Evolutionary conservation across 805 yeast genomes (phyloP).

Genomic region (Vanderwaltozyma yarrowii): DNA sequence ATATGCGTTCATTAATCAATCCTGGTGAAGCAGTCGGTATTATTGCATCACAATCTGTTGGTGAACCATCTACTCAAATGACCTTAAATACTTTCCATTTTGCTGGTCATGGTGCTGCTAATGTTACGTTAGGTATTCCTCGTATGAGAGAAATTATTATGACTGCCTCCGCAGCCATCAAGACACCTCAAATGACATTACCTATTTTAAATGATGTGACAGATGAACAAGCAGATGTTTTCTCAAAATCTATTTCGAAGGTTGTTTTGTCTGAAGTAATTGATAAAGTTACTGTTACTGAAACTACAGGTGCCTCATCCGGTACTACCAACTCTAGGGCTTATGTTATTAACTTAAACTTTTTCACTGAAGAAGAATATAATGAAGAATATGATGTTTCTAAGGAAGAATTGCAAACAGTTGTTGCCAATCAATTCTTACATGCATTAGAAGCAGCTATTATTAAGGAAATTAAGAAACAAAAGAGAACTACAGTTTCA

Average conservation of each 20-base stretch:
- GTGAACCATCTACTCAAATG: conserved; percentile 99
- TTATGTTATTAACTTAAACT: conserved; percentile 62
- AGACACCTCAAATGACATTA: conserved; percentile 98
- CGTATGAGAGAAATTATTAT: conserved; percentile 99
- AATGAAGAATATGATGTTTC: conserved; percentile 81
- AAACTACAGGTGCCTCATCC: conserved; percentile 62
- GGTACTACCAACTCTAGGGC: conserved; percentile 47
- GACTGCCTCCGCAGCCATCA: conserved; percentile 94
- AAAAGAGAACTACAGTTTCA: conserved; percentile 49
- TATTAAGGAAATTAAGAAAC: conserved; percentile 72
- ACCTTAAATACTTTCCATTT: conserved; percentile 94
- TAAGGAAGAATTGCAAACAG: conserved; percentile 64
- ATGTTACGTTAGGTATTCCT: conserved; percentile 98
- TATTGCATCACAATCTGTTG: conserved; percentile 95
- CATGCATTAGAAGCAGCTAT: conserved; percentile 61
- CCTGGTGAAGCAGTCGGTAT: conserved; percentile 99
- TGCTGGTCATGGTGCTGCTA: conserved; percentile 99
- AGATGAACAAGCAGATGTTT: conserved; percentile 82
- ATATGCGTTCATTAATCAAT: conserved; percentile 87
- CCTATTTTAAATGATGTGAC: conserved; percentile 73
- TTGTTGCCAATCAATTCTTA: conserved; percentile 58
- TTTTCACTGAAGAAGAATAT: conserved; percentile 71
- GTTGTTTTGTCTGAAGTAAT: conserved; percentile 83
- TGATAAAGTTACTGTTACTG: conserved; percentile 76
- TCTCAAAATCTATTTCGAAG: conserved; percentile 82